Percentiles rank a stretch among this genome's conserved stretches.
These are phyloP conservation scores for Cladochytrium tenue DNA, from an alignment of 371 early-diverging fungal species.

Conservation along the genomic window DNA sequence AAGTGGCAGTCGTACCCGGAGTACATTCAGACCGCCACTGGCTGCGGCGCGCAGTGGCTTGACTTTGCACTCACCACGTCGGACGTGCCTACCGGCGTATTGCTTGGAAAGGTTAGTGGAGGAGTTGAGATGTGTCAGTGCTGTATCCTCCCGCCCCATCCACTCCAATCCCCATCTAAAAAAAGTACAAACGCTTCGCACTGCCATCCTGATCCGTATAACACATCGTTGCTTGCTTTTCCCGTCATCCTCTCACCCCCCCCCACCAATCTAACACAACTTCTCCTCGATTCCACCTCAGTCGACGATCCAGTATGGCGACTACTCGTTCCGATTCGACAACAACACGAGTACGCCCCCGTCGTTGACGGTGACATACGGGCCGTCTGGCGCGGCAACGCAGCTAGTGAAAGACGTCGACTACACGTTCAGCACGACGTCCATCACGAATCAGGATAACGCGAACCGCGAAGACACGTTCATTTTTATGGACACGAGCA, in stretches of 20 bases:
- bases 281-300: not conserved
- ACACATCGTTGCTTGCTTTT: no score
- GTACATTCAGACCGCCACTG: not conserved
- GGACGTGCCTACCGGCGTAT: not conserved
- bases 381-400: not conserved
- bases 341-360: not conserved
- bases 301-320: not conserved
- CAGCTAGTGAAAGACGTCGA: not conserved
- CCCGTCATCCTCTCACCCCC: no score
- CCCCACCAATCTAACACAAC: no score
- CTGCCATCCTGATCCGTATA: no score
- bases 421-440: not conserved
- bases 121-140: no score
- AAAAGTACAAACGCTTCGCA: no score
- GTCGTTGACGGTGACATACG: not conserved
- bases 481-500: not conserved
- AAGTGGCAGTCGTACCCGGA: not conserved
- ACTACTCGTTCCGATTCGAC: not conserved
- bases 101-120: no score
- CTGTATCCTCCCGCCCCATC: no score
- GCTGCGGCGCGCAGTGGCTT: not conserved
- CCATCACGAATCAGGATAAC: not conserved
- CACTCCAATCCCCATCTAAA: no score
- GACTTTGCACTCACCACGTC: not conserved
- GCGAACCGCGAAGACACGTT: not conserved